Base-by-base conservation (phyloP, 148 eudicot genomes). In the Rhododendron ferrugineum region DNA sequence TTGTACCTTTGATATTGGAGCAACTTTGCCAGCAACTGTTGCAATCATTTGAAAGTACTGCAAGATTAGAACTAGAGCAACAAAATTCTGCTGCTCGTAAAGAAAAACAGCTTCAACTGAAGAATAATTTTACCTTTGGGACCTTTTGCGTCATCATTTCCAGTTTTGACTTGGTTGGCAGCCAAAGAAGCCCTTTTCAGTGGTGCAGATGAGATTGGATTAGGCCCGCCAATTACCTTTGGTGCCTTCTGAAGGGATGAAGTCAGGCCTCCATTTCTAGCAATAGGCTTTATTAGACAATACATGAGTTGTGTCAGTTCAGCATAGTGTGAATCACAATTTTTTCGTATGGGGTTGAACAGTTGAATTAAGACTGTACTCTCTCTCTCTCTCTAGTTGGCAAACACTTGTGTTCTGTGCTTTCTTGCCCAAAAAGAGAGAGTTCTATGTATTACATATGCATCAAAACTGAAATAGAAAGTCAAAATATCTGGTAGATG, bases 161-260 rank as follows among this genome's bases (percentile, higher is more conserved):
- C 97, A 34, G 81, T 56, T 91, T 95, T 92, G 85, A 84, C 86
- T 66, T 88, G 93, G 76, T 89, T 86, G 74, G 87, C 87, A 81
- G 86, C 85, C 75, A 90, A 50, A 72, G 96, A 88, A 66, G 90
- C 91, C 66, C 92, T 92, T 89, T 92, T 94, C 78, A 49, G 83
- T 87, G 92, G 78, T 80, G 88, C 79, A 44, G 91, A 50, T 42
- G 88, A 86, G 32, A 56, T 80, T 37, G 88, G 79, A 44, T 86
- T 88, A 52, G 90, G 78, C 83, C 88, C 90, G 54, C 80, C 88
- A 40, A 87, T 86, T 46, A 87, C 85, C 64, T 89, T 91, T 64
- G 90, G 90, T 85, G 88, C 87, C 89, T 86, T 92, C 42, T 87
- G 88, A 85, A 87, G 82, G 58, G 87, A 47, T 84, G 92, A 79